These are phyloP conservation scores for Lasiosphaeria miniovina DNA, from an alignment of 495 filamentous ascomycete species.

Conservation along the genomic window DNA sequence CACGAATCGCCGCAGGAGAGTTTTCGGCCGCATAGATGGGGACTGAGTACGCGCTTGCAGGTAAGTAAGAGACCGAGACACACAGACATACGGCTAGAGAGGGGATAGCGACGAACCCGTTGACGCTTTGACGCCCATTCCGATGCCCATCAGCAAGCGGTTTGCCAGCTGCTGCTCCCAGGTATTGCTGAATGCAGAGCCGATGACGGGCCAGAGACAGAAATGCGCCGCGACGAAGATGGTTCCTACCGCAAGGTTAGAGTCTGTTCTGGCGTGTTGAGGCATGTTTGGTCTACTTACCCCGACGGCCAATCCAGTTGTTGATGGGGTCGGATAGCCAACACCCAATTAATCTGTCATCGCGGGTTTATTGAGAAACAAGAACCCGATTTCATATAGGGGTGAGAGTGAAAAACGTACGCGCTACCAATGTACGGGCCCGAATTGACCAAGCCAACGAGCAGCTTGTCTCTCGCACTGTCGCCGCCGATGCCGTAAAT, in stretches of 20 bases:
- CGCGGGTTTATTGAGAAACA: not conserved
- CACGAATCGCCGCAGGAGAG: slow-evolving; percentile 68
- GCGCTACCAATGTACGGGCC: slow-evolving; percentile 50
- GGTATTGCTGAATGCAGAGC: slow-evolving; percentile 59
- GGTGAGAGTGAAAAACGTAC: slow-evolving; percentile 3
- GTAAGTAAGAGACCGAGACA: no score
- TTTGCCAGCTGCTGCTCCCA: slow-evolving; percentile 62
- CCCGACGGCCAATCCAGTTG: slow-evolving; percentile 60
- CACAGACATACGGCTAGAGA: no score
- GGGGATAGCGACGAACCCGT: slow-evolving; percentile 24
- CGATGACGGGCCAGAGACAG: slow-evolving; percentile 59
- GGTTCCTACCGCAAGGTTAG: slow-evolving; percentile 27
- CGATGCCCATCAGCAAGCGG: slow-evolving; percentile 66
- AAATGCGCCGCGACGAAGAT: slow-evolving; percentile 68
- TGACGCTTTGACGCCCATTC: slow-evolving; percentile 62
- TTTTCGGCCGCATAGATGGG: slow-evolving; percentile 79
- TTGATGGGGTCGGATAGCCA: slow-evolving; percentile 74
- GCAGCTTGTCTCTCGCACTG: slow-evolving; percentile 47
- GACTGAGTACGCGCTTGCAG: slow-evolving; percentile 30
- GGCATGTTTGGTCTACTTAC: slow-evolving; percentile 12
- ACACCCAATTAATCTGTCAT: slow-evolving; percentile 46
- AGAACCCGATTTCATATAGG: not conserved
- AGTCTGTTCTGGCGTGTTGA: not conserved
- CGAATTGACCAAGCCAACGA: slow-evolving; percentile 52
- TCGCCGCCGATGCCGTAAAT: slow-evolving; percentile 42